phyloP scores from a whole-genome alignment of 179 eudicot species.

The Beta lomatogona region DNA sequence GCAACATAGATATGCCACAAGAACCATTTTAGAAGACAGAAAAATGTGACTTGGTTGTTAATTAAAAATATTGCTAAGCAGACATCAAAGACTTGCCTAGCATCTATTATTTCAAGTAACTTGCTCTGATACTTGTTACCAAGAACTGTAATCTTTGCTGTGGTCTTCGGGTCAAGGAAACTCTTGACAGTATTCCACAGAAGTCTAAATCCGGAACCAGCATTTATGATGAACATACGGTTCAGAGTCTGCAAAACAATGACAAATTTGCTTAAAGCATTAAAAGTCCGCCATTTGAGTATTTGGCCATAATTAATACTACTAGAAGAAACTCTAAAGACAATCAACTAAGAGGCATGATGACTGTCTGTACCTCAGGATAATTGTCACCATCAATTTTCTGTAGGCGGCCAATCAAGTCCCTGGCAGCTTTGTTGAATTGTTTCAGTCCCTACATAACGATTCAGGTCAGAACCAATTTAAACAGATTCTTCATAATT shows the following conservation, averaged over 20 bases:
- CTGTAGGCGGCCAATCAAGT: constrained; percentile 76
- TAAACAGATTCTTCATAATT: background rate
- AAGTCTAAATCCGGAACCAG: constrained; percentile 95
- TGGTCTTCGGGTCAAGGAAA: constrained; percentile 95
- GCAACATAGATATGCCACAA: background rate
- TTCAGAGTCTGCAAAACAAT: constrained; percentile 57
- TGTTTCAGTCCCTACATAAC: constrained; percentile 74
- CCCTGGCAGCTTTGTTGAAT: constrained; percentile 86
- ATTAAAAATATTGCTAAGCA: background rate
- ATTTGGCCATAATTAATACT: background rate
- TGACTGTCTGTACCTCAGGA: constrained; percentile 63
- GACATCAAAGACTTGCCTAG: constrained; percentile 51
- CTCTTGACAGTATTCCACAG: constrained; percentile 93
- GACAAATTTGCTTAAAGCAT: constrained; percentile 9
- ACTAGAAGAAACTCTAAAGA: background rate
- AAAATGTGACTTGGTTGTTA: background rate
- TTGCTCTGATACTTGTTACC: constrained; percentile 95
- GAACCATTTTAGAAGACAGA: constrained; percentile 5
- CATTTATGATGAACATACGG: constrained; percentile 96
- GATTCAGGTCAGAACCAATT: constrained; percentile 12
- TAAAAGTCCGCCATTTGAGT: background rate
- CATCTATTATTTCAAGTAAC: constrained; percentile 86
- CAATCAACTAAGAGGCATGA: background rate
- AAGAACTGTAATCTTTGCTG: constrained; percentile 87
- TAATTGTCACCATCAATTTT: constrained; percentile 85